These are phyloP conservation scores for Acanthamoeba triangularis DNA, from an alignment of 208 protist species.

Conservation along the genomic window DNA sequence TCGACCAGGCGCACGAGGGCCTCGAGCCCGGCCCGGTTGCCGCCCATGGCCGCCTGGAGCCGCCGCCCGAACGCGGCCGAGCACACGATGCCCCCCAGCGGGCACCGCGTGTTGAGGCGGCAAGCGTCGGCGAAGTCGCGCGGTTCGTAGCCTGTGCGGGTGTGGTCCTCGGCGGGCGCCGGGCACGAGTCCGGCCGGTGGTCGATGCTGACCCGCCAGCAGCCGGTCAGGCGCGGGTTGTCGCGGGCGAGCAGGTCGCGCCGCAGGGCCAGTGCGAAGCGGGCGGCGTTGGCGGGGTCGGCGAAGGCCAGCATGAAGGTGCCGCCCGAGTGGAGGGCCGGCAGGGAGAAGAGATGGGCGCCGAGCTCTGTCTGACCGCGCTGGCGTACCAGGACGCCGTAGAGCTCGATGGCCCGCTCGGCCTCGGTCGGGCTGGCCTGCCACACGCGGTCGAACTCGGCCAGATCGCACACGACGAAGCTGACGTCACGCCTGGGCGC, in stretches of 20 bases:
- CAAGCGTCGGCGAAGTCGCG: background rate
- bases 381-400: background rate
- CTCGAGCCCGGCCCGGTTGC: too few species aligned
- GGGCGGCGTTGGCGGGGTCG: background rate
- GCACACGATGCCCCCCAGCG: too few species aligned
- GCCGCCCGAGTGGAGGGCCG: background rate
- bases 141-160: background rate
- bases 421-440: background rate
- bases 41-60: too few species aligned
- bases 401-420: background rate
- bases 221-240: background rate
- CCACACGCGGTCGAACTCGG: background rate
- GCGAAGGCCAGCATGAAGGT: background rate
- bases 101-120: background rate
- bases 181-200: too few species aligned
- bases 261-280: background rate
- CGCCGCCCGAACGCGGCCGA: too few species aligned
- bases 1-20: too few species aligned
- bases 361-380: too few species aligned
- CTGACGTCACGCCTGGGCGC: background rate
- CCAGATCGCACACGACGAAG: conserved; percentile 30
- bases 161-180: background rate
- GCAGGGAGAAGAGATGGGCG: background rate
- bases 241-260: too few species aligned
- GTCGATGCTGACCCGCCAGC: background rate